Evolutionary conservation across 768 basidiomycete species (phyloP), one percentile per base, ranked within the genome.

Genomic region (Boletellus sp.): DNA sequence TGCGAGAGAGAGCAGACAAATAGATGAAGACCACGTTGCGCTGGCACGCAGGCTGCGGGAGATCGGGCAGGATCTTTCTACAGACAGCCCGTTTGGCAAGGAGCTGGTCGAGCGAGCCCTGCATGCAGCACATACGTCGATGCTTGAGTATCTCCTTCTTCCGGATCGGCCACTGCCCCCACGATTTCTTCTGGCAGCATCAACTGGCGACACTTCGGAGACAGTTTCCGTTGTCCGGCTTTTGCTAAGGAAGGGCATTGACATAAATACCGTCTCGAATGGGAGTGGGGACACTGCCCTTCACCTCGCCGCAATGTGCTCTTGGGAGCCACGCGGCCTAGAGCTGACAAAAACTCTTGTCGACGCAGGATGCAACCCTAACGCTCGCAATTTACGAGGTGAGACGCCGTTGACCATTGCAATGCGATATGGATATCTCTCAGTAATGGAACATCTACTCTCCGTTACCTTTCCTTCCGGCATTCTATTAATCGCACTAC

Each of bases 261-360:
- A 50, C 16, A 9, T 44, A 3, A 22, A 32, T 11, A 22, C 2
- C 2, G 33, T n/a, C 10, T 32, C 31, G 19, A 31, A 17, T n/a
- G 16, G 19, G 10, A 6, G 19, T 15, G 19, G 31, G 28, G 28
- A 43, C 19, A 43, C 42, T 2, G 42, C 31, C 3, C 41, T 42
- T n/a, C 41, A 42, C 41, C 41, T 42, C 23, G 41, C 41, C 28
- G 10, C 41, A 28, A 17, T 16, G 26, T 42, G 41, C 17, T 24
- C 20, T 23, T 40, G 39, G 39, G 39, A 40, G 5, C 39, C 39
- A 22, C 39, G 39, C 12, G 24, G 39, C 17, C 26, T 42, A 6
- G 35, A 45, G 44, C n/a, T 45, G 6, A 24, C 35, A n/a, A n/a
- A 47, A 23, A 37, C 47, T 8, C 52, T 54, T 2, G 2, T 54